Conservation (phyloP, 108 stramenopile genomes). For the Cyclostephanos tholiformis region DNA sequence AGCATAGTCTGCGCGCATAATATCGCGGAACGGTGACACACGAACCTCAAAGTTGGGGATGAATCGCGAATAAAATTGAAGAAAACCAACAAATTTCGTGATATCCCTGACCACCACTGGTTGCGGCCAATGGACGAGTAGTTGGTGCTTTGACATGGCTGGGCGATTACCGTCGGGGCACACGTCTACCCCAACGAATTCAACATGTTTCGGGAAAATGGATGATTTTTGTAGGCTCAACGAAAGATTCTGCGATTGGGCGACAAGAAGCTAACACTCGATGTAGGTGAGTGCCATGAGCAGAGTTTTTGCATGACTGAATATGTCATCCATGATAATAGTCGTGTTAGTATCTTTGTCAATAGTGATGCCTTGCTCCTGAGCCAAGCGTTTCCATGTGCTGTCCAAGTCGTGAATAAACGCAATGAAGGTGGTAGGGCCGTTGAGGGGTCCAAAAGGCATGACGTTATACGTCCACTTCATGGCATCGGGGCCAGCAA, state of each 20-base stretch:
- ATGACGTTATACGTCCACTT: background rate
- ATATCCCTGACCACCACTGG: slow-evolving; percentile 15
- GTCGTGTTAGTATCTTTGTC: background rate
- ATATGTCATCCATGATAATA: background rate
- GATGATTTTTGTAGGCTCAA: background rate
- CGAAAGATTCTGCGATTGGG: background rate
- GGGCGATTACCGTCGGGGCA: slow-evolving; percentile 13
- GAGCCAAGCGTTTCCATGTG: background rate
- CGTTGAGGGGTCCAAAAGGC: background rate
- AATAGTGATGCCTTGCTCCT: background rate
- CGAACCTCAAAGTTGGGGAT: slow-evolving; percentile 23
- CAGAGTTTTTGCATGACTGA: background rate
- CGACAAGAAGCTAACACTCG: background rate
- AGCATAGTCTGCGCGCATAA: background rate
- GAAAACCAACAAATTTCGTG: slow-evolving; percentile 19
- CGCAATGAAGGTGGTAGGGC: background rate
- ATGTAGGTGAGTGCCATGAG: background rate
- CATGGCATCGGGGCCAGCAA: background rate
- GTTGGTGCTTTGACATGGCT: background rate
- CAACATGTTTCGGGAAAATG: slow-evolving; percentile 3
- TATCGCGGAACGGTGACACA: background rate
- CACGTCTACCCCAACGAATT: slow-evolving; percentile 29
- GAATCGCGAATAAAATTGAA: slow-evolving; percentile 7
- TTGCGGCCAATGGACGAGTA: background rate
- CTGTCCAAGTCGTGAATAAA: background rate